These are phyloP conservation scores for Polysphondylium violaceum DNA, from an alignment of 78 protist genomes.

Conservation along the genomic window DNA sequence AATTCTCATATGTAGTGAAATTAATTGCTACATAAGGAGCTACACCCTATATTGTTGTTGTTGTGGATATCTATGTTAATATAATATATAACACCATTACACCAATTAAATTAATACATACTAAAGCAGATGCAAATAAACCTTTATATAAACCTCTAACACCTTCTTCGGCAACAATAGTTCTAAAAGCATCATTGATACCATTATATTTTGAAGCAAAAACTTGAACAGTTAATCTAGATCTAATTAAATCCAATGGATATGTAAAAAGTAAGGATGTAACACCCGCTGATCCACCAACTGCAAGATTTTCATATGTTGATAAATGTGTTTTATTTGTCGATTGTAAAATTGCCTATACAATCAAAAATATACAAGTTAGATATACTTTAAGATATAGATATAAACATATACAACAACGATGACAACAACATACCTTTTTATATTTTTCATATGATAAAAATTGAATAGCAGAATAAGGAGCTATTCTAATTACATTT, in stretches of 20 bases:
- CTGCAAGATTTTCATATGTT: constrained; percentile 49
- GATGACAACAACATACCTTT: too few species aligned
- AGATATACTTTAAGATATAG: too few species aligned
- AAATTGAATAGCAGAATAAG: constrained; percentile 84
- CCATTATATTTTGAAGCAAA: constrained; percentile 70
- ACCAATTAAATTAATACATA: constrained; percentile 17
- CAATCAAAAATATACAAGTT: too few species aligned
- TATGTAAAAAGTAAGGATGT: constrained; percentile 83
- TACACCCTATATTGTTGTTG: too few species aligned
- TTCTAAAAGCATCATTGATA: constrained; percentile 57
- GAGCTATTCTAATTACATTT: constrained; percentile 83
- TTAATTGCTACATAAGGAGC: constrained; percentile 92
- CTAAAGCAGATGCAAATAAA: constrained; percentile 79
- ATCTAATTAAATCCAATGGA: constrained; percentile 89
- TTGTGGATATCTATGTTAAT: too few species aligned
- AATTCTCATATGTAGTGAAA: constrained; percentile 88
- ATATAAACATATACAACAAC: too few species aligned
- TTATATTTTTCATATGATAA: constrained; percentile 79
- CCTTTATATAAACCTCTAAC: constrained; percentile 84
- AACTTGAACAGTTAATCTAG: constrained; percentile 86
- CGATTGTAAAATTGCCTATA: constrained; percentile 12
- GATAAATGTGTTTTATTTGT: constrained; percentile 31
- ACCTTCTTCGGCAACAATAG: constrained; percentile 67
- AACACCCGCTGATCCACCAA: constrained; percentile 86
- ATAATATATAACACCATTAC: not conserved